phyloP scores from a whole-genome alignment of 2,329 filamentous ascomycete species.

The Claviceps sorghi region DNA sequence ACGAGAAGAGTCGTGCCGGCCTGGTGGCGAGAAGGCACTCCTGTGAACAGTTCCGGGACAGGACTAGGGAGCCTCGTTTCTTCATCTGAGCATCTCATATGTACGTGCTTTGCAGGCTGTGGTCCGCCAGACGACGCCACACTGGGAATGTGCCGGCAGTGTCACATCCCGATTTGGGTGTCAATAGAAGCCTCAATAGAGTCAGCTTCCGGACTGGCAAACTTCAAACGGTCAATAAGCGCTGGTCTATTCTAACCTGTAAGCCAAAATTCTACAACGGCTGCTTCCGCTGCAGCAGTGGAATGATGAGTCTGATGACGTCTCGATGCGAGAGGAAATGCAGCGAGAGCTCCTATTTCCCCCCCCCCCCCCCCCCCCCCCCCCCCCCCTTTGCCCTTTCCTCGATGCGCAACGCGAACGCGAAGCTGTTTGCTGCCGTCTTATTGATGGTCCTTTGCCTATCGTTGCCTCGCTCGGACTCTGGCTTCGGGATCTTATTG shows the following conservation, averaged over 20 bases:
- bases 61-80: not conserved
- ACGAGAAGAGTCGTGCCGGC: not conserved
- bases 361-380: too few relatives aligned
- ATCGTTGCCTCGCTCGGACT: not conserved
- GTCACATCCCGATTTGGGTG: conserved; percentile 16
- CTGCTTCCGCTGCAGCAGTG: not conserved
- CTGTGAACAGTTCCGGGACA: not conserved
- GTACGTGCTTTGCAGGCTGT: not conserved
- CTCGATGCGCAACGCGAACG: not conserved
- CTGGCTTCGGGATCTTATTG: not conserved
- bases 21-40: not conserved
- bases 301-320: not conserved
- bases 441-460: not conserved
- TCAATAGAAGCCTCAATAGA: conserved; percentile 23
- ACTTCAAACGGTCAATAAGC: conserved; percentile 3
- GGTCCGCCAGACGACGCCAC: conserved; percentile 15
- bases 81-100: not conserved
- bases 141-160: conserved; percentile 4
- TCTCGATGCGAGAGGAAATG: not conserved
- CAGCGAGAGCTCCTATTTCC: not conserved
- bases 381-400: too few relatives aligned
- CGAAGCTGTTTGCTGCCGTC: conserved; percentile 2
- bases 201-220: conserved; percentile 5
- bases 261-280: conserved; percentile 1
- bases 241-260: conserved; percentile 2